Conservation (phyloP, 768 basidiomycete genomes). For the Myochromella boudieri region DNA sequence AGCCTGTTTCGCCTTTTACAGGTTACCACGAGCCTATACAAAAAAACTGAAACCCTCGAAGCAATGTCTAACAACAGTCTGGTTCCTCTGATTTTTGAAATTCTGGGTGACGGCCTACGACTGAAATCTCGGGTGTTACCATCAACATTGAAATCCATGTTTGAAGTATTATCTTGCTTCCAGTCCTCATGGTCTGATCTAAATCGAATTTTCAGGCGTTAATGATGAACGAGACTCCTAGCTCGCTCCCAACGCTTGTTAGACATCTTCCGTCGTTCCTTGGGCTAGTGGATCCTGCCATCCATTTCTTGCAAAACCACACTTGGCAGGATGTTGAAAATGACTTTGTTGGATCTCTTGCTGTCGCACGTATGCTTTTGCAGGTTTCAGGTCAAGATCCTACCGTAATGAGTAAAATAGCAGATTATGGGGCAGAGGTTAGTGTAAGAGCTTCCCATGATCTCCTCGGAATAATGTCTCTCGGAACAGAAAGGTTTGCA, state of each 20-base stretch:
- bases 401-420: constrained; percentile 36
- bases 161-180: constrained; percentile 43
- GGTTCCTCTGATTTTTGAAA: constrained; percentile 49
- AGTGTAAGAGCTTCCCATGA: constrained; percentile 4
- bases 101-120: constrained; percentile 51
- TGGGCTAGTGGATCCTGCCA: constrained; percentile 48
- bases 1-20: constrained; percentile 48
- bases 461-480: not conserved
- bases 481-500: constrained; percentile 32
- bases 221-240: constrained; percentile 26
- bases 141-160: constrained; percentile 45
- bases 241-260: constrained; percentile 26
- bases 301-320: constrained; percentile 54
- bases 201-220: constrained; percentile 19
- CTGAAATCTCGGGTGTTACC: constrained; percentile 51
- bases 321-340: constrained; percentile 46
- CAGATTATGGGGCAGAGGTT: constrained; percentile 36
- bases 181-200: not conserved
- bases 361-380: constrained; percentile 54
- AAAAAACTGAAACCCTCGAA: constrained; percentile 31
- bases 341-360: constrained; percentile 52
- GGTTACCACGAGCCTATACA: constrained; percentile 43
- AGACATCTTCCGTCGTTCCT: constrained; percentile 33
- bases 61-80: constrained; percentile 26
- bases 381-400: constrained; percentile 45